These are phyloP conservation scores for Centella asiatica DNA, from an alignment of 129 eudicot species.

Conservation along the genomic window DNA sequence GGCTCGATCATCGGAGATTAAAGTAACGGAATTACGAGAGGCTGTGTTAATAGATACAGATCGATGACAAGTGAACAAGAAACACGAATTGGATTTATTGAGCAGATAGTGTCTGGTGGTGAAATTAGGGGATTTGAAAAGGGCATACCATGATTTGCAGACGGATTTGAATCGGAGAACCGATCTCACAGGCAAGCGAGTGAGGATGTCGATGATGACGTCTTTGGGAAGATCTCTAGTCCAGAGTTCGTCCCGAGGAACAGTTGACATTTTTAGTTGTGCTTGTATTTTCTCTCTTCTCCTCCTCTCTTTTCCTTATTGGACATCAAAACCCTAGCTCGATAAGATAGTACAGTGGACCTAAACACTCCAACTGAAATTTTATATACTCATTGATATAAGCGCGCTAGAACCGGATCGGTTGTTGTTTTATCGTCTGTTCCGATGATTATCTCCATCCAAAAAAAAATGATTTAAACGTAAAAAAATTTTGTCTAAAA, in stretches of 20 bases:
- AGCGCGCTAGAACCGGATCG: no score
- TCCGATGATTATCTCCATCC: no score
- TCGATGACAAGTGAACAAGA: background rate
- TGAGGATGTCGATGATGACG: slow-evolving; percentile 17
- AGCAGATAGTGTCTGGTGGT: slow-evolving; percentile 5
- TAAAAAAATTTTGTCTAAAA: no score
- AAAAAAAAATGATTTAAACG: no score
- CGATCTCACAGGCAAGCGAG: slow-evolving; percentile 24
- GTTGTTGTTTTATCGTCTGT: no score
- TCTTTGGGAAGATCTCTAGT: slow-evolving; percentile 12
- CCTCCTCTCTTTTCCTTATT: background rate
- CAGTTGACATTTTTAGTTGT: background rate
- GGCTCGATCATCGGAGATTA: background rate
- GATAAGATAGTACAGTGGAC: background rate
- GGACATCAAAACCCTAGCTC: background rate
- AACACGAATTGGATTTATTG: background rate
- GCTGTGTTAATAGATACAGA: background rate
- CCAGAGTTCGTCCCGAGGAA: background rate
- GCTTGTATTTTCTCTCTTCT: background rate
- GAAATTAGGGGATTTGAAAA: slow-evolving; percentile 20
- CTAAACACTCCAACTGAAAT: no score
- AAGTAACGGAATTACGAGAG: background rate
- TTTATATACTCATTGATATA: no score
- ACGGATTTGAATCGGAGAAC: slow-evolving; percentile 29
- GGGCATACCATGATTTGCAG: slow-evolving; percentile 25